Percentiles rank a stretch among this genome's conserved stretches.
These are phyloP conservation scores for Psilocybe sp. DNA, from an alignment of 768 basidiomycete genomes.

Conservation along the genomic window DNA sequence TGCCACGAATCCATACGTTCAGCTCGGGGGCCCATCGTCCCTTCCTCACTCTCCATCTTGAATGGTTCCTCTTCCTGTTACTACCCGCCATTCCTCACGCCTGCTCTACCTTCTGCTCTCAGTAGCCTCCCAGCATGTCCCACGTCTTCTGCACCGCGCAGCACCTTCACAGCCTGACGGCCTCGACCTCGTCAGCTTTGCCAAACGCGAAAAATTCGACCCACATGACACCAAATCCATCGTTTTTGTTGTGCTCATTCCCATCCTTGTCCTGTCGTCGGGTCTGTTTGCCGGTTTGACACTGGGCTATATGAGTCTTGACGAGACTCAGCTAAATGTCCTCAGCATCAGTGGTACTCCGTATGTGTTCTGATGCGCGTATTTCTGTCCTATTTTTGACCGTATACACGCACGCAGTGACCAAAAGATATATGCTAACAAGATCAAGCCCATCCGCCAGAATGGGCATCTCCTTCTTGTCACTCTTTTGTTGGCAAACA, in stretches of 20 bases:
- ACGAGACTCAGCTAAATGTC: constrained; percentile 89
- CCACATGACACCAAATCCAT: constrained; percentile 29
- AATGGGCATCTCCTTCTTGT: constrained; percentile 83
- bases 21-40: neutral
- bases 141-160: constrained; percentile 29
- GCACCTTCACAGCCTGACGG: constrained; percentile 1
- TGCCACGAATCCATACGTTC: neutral
- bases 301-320: constrained; percentile 89
- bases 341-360: constrained; percentile 81
- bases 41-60: constrained; percentile 21
- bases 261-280: constrained; percentile 77
- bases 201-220: constrained; percentile 27
- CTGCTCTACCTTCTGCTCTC: constrained; percentile 43
- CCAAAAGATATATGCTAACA: constrained; percentile 77
- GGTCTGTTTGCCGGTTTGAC: constrained; percentile 92
- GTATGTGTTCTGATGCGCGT: constrained; percentile 37
- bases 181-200: constrained; percentile 10
- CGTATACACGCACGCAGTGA: constrained; percentile 40
- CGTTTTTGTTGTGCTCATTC: constrained; percentile 61
- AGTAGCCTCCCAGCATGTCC: constrained; percentile 42
- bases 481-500: constrained; percentile 81
- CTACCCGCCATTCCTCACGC: constrained; percentile 37
- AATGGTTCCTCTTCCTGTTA: constrained; percentile 43
- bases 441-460: constrained; percentile 83
- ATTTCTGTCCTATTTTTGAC: neutral